Evolutionary conservation across 768 basidiomycete species (phyloP).

Genomic region (Suillus alpinus): DNA sequence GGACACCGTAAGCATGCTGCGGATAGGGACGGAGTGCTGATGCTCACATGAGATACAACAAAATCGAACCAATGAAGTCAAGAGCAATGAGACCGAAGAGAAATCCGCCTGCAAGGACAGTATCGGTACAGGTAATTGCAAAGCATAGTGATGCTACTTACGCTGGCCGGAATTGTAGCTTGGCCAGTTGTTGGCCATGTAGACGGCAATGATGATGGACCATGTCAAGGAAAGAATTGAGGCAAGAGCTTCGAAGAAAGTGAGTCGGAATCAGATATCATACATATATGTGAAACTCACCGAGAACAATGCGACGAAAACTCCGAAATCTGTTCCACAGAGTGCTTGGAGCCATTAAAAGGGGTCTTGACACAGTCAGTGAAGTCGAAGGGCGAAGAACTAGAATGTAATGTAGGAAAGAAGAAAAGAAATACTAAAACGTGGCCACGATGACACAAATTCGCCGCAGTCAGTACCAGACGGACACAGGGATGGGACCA

Average conservation of each 20-base stretch:
- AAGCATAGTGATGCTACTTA: slow-evolving; percentile 15
- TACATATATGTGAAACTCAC: slow-evolving; percentile 25
- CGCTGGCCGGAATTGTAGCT: slow-evolving; percentile 32
- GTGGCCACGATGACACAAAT: slow-evolving; percentile 9
- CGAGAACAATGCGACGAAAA: slow-evolving; percentile 32
- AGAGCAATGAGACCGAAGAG: slow-evolving; percentile 29
- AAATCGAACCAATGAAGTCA: slow-evolving; percentile 32
- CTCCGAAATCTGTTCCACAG: slow-evolving; percentile 33
- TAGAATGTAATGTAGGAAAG: slow-evolving; percentile 2
- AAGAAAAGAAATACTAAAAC: background rate
- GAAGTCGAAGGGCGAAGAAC: background rate
- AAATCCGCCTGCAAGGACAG: slow-evolving; percentile 28
- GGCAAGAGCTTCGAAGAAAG: slow-evolving; percentile 24
- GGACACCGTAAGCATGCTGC: background rate
- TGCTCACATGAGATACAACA: slow-evolving; percentile 37
- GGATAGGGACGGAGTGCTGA: background rate
- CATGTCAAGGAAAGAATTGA: slow-evolving; percentile 32
- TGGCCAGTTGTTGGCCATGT: slow-evolving; percentile 35
- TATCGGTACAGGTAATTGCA: slow-evolving; percentile 1
- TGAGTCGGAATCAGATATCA: background rate
- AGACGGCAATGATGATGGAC: slow-evolving; percentile 32
- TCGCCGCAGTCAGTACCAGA: slow-evolving; percentile 7
- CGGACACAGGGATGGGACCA: slow-evolving; percentile 8
- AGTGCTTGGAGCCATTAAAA: slow-evolving; percentile 19
- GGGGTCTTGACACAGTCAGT: slow-evolving; percentile 11